Conservation (phyloP, 2,329 filamentous ascomycete genomes). For the Penicillium sp. region DNA sequence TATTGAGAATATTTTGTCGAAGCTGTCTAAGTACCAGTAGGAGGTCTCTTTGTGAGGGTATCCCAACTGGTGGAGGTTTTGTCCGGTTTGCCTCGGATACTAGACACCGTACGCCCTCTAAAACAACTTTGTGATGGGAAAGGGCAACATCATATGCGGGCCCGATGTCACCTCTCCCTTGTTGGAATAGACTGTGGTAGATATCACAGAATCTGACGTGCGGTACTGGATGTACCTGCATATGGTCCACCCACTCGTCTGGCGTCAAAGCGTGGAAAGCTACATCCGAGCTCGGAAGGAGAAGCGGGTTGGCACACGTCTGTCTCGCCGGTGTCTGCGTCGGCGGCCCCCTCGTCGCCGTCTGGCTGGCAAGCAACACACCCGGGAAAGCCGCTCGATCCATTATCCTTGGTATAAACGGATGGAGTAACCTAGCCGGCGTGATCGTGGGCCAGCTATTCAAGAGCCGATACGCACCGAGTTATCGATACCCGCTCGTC, state of each 20-base stretch:
- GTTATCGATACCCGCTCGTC: conserved; percentile 11
- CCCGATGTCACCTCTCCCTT: neutral
- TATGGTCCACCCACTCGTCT: neutral
- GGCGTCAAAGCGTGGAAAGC: neutral
- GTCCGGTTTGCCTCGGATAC: conserved; percentile 7
- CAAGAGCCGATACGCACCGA: conserved; percentile 5
- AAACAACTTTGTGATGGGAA: conserved; percentile 13
- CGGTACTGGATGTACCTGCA: neutral
- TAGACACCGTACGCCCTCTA: conserved; percentile 6
- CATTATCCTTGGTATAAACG: conserved; percentile 14
- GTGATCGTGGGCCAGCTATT: conserved; percentile 16
- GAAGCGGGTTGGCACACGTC: conserved; percentile 20
- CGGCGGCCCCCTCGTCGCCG: conserved; percentile 15
- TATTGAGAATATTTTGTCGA: conserved; percentile 1
- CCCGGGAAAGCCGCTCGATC: neutral
- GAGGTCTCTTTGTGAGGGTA: neutral
- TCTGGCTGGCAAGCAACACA: conserved; percentile 11
- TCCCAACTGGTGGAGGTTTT: conserved; percentile 1
- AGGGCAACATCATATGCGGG: neutral
- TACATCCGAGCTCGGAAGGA: conserved; percentile 8
- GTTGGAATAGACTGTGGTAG: neutral
- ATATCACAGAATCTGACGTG: conserved; percentile 3
- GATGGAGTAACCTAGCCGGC: conserved; percentile 13
- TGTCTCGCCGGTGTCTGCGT: conserved; percentile 19
- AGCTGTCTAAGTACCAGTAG: neutral